Evolutionary conservation across 116 monocot species (phyloP).

Genomic region (Papilionanthe hybrid): DNA sequence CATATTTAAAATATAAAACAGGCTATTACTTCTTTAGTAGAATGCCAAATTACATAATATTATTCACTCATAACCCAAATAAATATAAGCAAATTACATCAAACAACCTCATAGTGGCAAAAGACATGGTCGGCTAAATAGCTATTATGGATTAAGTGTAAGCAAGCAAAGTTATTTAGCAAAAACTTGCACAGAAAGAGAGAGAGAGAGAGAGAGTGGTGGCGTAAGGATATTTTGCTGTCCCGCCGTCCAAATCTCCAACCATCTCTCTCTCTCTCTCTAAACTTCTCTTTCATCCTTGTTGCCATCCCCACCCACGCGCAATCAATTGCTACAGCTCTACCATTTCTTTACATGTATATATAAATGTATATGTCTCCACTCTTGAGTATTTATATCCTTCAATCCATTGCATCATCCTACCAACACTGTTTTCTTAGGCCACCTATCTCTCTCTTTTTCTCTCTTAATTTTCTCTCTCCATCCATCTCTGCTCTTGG

Average conservation of each 20-base stretch:
- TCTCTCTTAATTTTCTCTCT: not conserved
- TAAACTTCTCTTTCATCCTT: not conserved
- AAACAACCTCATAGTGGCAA: no score
- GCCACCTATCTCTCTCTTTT: not conserved
- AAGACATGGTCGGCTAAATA: no score
- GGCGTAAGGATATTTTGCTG: slow-evolving; percentile 8
- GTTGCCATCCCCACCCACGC: slow-evolving; percentile 29
- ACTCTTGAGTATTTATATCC: not conserved
- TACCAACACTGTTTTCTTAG: not conserved
- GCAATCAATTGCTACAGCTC: slow-evolving; percentile 26
- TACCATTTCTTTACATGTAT: slow-evolving; percentile 10
- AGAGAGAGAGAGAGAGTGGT: slow-evolving; percentile 6
- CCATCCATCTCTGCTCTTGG: not conserved
- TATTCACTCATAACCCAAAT: no score
- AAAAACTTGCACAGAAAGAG: not conserved
- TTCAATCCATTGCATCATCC: not conserved
- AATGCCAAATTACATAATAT: no score
- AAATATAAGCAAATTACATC: no score
- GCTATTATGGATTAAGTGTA: no score
- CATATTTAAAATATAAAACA: no score
- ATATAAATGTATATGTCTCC: not conserved
- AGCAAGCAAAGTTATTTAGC: not conserved
- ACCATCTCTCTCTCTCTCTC: not conserved
- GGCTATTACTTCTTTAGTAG: no score
- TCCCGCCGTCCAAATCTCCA: slow-evolving; percentile 14